Conservation (phyloP, 2,329 filamentous ascomycete genomes). For the Stagonosporopsis rhizophila region DNA sequence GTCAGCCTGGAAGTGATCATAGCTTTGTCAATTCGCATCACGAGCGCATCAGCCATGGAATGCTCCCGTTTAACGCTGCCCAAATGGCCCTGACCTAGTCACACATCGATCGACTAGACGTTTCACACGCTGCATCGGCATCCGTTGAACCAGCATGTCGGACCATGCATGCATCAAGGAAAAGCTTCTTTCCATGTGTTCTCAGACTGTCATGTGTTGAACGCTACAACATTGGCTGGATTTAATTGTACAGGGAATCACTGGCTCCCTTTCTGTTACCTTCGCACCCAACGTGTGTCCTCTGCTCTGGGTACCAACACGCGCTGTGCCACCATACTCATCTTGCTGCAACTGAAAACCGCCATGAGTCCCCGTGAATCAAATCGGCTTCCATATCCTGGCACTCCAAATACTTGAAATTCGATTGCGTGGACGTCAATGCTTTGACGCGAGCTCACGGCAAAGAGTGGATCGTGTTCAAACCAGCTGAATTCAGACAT, state of each 20-base stretch:
- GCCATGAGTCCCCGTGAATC: slow-evolving; percentile 1
- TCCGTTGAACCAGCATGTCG: slow-evolving; percentile 25
- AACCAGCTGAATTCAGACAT: slow-evolving; percentile 22
- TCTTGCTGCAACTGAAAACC: background rate
- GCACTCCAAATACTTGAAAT: background rate
- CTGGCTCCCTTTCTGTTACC: slow-evolving; percentile 15
- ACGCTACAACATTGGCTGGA: slow-evolving; percentile 23
- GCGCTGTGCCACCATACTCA: slow-evolving; percentile 10
- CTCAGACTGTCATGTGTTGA: slow-evolving; percentile 19
- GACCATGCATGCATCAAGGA: slow-evolving; percentile 26
- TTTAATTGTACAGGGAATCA: slow-evolving; percentile 16
- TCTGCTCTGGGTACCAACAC: background rate
- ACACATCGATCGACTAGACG: slow-evolving; percentile 22
- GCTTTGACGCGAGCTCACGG: slow-evolving; percentile 28
- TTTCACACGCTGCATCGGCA: slow-evolving; percentile 25
- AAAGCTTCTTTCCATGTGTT: slow-evolving; percentile 30
- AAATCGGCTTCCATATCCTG: background rate
- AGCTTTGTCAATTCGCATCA: slow-evolving; percentile 28
- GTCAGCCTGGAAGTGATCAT: slow-evolving; percentile 29
- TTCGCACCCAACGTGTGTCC: slow-evolving; percentile 6
- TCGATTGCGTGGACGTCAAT: slow-evolving; percentile 9
- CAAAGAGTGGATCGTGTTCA: slow-evolving; percentile 23
- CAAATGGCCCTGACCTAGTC: slow-evolving; percentile 20
- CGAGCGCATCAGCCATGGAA: slow-evolving; percentile 20
- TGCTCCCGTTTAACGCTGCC: slow-evolving; percentile 18